Evolutionary conservation across 2,329 filamentous ascomycete genomes (phyloP).

Genomic region (Aureobasidium sp.): DNA sequence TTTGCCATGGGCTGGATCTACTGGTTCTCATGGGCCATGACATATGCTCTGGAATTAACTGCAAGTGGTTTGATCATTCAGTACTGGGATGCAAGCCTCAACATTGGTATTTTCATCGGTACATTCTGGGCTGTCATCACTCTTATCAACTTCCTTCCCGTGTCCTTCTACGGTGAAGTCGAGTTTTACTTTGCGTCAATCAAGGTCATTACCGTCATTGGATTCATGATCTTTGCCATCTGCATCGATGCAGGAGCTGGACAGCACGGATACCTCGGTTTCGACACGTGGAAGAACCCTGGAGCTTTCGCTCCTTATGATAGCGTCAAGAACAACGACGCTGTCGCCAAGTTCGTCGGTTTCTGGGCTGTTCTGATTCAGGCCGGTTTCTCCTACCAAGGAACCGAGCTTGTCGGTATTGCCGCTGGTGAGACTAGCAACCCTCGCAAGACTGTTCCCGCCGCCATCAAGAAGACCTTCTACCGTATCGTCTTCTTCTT

Average conservation of each 20-base stretch:
- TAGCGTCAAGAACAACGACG: slow-evolving; percentile 22
- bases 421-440: slow-evolving; percentile 47
- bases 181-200: slow-evolving; percentile 49
- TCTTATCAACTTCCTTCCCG: slow-evolving; percentile 44
- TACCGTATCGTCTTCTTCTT: slow-evolving; percentile 32
- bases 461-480: slow-evolving; percentile 31
- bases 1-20: slow-evolving; percentile 45
- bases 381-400: slow-evolving; percentile 51
- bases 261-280: slow-evolving; percentile 53
- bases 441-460: slow-evolving; percentile 40
- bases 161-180: slow-evolving; percentile 46
- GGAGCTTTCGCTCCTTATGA: slow-evolving; percentile 33
- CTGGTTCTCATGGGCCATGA: slow-evolving; percentile 37
- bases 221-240: slow-evolving; percentile 36
- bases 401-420: slow-evolving; percentile 48
- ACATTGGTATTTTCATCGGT: slow-evolving; percentile 34
- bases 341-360: slow-evolving; percentile 34
- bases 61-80: slow-evolving; percentile 33
- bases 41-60: slow-evolving; percentile 33
- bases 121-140: slow-evolving; percentile 33
- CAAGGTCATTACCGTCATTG: slow-evolving; percentile 47
- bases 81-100: slow-evolving; percentile 34
- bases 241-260: slow-evolving; percentile 36
- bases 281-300: slow-evolving; percentile 42
- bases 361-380: slow-evolving; percentile 52